Evolutionary conservation across 169 alveolate genomes (phyloP).

Genomic region (Eimeria acervulina): DNA sequence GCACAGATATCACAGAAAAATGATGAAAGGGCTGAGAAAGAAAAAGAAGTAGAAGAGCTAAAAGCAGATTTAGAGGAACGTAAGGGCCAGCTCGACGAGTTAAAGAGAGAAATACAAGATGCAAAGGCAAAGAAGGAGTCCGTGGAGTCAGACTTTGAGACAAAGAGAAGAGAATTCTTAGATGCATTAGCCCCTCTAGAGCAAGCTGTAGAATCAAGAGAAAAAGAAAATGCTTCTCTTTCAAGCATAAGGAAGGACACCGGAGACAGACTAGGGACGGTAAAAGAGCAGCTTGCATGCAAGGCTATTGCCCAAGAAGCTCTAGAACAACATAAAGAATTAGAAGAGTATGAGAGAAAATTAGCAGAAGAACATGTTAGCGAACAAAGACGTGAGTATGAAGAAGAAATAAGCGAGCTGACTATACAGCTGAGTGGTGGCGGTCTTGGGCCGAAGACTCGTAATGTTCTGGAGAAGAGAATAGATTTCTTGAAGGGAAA

Average conservation of each 20-base stretch:
- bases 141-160: neutral
- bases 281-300: constrained; percentile 9
- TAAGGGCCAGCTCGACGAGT: neutral
- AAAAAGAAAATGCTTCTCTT: neutral
- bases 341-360: neutral
- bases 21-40: neutral
- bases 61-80: neutral
- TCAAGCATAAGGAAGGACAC: neutral
- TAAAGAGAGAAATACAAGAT: neutral
- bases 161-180: neutral
- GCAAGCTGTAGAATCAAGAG: neutral
- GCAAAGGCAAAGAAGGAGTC: neutral
- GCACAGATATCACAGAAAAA: neutral
- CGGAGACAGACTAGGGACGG: neutral
- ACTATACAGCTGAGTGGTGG: neutral
- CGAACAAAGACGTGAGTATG: neutral
- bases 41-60: neutral
- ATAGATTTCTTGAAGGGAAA: neutral
- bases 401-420: neutral
- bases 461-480: neutral
- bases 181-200: neutral
- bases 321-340: neutral
- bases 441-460: neutral
- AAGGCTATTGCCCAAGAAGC: neutral
- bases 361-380: neutral